These are phyloP conservation scores for Erysimum pusillum DNA, from an alignment of 441 rosid genomes.

Conservation along the genomic window DNA sequence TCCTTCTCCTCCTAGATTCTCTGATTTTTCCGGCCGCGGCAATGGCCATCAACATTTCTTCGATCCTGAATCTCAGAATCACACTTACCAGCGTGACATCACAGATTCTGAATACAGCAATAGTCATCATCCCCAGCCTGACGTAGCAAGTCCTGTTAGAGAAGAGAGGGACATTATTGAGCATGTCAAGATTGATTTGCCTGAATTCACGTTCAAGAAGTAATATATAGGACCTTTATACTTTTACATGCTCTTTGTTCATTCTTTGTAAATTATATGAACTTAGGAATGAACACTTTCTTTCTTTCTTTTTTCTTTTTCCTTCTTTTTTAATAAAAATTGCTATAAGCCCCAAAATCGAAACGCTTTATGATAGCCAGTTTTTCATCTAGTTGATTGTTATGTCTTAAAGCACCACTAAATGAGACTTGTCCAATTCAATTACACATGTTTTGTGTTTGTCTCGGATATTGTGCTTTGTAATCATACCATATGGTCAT, in stretches of 20 bases:
- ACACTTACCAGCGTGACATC: constrained; percentile 46
- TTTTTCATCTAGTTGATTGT: not conserved
- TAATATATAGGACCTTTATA: constrained; percentile 30
- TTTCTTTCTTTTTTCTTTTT: not conserved
- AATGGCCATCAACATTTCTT: constrained; percentile 44
- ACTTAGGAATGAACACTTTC: constrained; percentile 1
- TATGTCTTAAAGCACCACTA: not conserved
- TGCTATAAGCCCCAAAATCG: not conserved
- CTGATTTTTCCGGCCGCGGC: constrained; percentile 43
- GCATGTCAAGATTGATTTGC: constrained; percentile 48
- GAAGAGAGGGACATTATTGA: constrained; percentile 35
- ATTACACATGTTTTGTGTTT: not conserved
- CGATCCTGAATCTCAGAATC: constrained; percentile 42
- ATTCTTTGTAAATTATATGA: constrained; percentile 44
- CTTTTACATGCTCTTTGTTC: constrained; percentile 24
- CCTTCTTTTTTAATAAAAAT: not conserved
- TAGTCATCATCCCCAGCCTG: constrained; percentile 48
- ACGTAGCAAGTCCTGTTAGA: constrained; percentile 36
- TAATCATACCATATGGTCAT: constrained; percentile 17
- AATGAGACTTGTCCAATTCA: not conserved
- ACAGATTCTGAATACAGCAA: constrained; percentile 48
- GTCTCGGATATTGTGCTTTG: constrained; percentile 17
- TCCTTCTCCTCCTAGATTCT: constrained; percentile 54
- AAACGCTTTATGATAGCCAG: not conserved
- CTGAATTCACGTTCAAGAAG: constrained; percentile 61